phyloP scores from a whole-genome alignment of 2,329 filamentous ascomycete species.

The Emericellopsis cladophorae region DNA sequence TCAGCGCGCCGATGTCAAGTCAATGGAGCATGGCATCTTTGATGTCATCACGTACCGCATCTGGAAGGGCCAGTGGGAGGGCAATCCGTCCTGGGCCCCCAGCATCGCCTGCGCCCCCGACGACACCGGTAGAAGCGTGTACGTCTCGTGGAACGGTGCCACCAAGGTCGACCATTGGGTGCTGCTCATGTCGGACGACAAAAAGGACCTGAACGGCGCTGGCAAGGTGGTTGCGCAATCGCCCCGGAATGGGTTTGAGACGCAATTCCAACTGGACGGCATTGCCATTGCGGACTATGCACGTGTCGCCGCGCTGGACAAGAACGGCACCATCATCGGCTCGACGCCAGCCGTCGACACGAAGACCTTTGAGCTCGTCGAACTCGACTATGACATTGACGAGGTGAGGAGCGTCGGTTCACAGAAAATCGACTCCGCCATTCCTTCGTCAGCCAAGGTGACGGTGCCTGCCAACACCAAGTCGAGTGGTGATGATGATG shows the following conservation, averaged over 20 bases:
- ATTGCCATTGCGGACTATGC: not conserved
- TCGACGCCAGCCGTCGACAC: slow-evolving; percentile 1
- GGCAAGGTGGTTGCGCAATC: slow-evolving; percentile 1
- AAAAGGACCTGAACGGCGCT: not conserved
- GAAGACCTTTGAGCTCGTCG: not conserved
- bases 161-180: slow-evolving; percentile 14
- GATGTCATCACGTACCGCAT: slow-evolving; percentile 15
- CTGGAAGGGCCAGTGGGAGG: slow-evolving; percentile 13
- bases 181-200: slow-evolving; percentile 5
- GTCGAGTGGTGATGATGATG: too few species aligned
- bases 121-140: slow-evolving; percentile 10
- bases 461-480: not conserved
- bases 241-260: slow-evolving; percentile 2
- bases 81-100: slow-evolving; percentile 13
- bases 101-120: slow-evolving; percentile 10
- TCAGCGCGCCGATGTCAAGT: slow-evolving; percentile 7
- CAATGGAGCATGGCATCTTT: slow-evolving; percentile 5
- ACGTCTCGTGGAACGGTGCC: slow-evolving; percentile 17
- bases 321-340: not conserved
- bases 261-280: not conserved
- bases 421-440: not conserved
- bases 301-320: slow-evolving; percentile 1
- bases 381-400: not conserved
- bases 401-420: not conserved
- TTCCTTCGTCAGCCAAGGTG: not conserved